Conservation (phyloP, 139 green algal species). For the Medakamo hakoo region DNA sequence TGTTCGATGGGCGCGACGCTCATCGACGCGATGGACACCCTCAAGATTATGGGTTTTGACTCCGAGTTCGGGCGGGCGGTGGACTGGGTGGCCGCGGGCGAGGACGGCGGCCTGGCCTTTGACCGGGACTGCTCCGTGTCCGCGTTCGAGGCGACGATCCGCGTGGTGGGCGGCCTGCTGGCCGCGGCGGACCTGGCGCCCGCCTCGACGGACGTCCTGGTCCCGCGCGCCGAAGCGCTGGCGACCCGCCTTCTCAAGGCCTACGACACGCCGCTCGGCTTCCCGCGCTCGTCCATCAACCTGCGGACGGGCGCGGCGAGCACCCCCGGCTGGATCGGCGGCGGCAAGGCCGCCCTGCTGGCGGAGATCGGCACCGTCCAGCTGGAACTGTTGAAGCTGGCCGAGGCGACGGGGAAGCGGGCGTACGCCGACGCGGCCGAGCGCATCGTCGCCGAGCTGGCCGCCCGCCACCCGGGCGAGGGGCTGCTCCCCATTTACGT, state of each 20-base stretch:
- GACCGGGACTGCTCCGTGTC: conserved; percentile 5
- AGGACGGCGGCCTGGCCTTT: neutral
- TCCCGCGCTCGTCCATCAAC: conserved; percentile 22
- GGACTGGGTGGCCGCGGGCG: neutral
- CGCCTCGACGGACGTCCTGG: conserved; percentile 34
- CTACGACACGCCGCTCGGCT: conserved; percentile 33
- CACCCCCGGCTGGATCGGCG: neutral
- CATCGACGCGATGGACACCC: conserved; percentile 21
- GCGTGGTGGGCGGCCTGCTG: conserved; percentile 34
- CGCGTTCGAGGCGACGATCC: conserved; percentile 36
- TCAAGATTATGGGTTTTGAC: conserved; percentile 31
- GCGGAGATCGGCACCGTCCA: conserved; percentile 24
- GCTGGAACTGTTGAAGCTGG: conserved; percentile 65
- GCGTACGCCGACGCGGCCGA: conserved; percentile 24
- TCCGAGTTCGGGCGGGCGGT: neutral
- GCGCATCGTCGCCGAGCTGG: conserved; percentile 9
- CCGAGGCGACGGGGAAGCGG: conserved; percentile 26
- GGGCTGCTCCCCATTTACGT: conserved; percentile 3
- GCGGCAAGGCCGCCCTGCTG: neutral
- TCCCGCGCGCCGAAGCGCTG: conserved; percentile 15
- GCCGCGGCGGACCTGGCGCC: conserved; percentile 42
- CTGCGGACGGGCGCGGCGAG: conserved; percentile 17
- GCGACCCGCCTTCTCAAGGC: conserved; percentile 48
- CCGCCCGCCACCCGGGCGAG: conserved; percentile 4
- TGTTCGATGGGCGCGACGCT: conserved; percentile 21